Evolutionary conservation across 805 yeast genomes (phyloP), one percentile per base, ranked within the genome.

Genomic region (Starmerella sirachaensis): DNA sequence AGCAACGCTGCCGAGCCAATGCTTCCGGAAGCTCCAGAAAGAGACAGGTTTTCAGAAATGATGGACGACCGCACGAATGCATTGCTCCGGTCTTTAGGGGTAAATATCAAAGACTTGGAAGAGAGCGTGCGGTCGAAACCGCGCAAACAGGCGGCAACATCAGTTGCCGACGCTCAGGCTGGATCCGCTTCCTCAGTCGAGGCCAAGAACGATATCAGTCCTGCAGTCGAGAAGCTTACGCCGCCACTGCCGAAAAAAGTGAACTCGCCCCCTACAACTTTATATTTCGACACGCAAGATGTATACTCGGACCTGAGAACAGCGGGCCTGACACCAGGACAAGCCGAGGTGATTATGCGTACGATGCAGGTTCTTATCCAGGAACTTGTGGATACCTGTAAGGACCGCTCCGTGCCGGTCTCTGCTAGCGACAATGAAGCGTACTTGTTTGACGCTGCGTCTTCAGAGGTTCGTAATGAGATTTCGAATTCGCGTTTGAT

Each of bases 381-480:
- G 6, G 49, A 49, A 6, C 55, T 60, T 14, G 48, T 66, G 25
- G 48, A 51, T 6, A 50, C 56, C 25, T 42, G 63, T 18, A 50
- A 57, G 19, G 59, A 57, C 2, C 52, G 55, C 27, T 52, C 57
- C 13, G 54, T 65, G 13, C 64, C 66, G 17, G 59, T 60, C 19
- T 73, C 74, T 44, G 94, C 84, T 48, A 61, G 84, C 12, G 94
- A 86, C 46, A 88, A 86, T 51, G 95, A 88, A 51, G 70, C 74
- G 17, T 91, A 88, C 54, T 60, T 91, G 11, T 86, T 84, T 56
- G 88, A 85, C 54, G 93, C 95, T 22, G 94, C 95, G 0, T 83
- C 83, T 44, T 78, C 86, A 38, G 97, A 88, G 56, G 60, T 88
- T 25, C 60, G 78, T 33, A 82, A 79, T 31, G 94, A 85, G 50